These are phyloP conservation scores for Ogataea glucozyma DNA, from an alignment of 805 yeast species.

Conservation along the genomic window DNA sequence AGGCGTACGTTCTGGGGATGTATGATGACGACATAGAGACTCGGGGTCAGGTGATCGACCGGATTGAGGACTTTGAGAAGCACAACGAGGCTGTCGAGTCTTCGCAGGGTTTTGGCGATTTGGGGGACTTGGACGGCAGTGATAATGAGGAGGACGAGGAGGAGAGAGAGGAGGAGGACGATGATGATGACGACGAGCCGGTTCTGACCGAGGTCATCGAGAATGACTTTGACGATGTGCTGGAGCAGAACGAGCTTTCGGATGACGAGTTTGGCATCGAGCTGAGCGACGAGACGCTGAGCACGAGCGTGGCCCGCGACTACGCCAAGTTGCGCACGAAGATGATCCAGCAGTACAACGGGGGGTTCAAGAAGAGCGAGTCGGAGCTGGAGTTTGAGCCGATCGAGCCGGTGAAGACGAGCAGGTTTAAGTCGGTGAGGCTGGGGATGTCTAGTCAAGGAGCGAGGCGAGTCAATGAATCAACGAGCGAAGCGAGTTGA, in stretches of 20 bases:
- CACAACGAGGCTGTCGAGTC: slow-evolving; percentile 51
- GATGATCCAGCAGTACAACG: slow-evolving; percentile 45
- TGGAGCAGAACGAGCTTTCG: slow-evolving; percentile 21
- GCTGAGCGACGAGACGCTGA: slow-evolving; percentile 37
- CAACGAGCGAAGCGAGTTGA: no score
- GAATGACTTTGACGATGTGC: slow-evolving; percentile 35
- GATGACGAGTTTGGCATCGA: slow-evolving; percentile 31
- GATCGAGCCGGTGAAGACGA: slow-evolving; percentile 59
- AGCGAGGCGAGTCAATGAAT: no score
- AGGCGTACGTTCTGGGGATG: slow-evolving; percentile 58
- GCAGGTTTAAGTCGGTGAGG: slow-evolving; percentile 67
- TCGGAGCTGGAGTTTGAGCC: slow-evolving; percentile 65
- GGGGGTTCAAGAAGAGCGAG: slow-evolving; percentile 48
- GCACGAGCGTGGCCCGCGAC: slow-evolving; percentile 51
- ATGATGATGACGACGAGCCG: slow-evolving; percentile 40
- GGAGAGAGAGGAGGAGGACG: slow-evolving; percentile 22
- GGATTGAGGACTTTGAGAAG: slow-evolving; percentile 52
- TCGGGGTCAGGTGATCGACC: slow-evolving; percentile 56
- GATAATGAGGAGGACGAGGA: slow-evolving; percentile 25
- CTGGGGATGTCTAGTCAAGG: slow-evolving; percentile 23
- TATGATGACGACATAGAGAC: slow-evolving; percentile 62
- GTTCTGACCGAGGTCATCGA: slow-evolving; percentile 48
- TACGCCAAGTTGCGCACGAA: slow-evolving; percentile 58
- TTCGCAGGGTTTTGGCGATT: slow-evolving; percentile 23
- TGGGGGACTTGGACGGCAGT: slow-evolving; percentile 22